Base-by-base conservation (phyloP, 140 eudicot genomes). In the Oenanthe javanica region DNA sequence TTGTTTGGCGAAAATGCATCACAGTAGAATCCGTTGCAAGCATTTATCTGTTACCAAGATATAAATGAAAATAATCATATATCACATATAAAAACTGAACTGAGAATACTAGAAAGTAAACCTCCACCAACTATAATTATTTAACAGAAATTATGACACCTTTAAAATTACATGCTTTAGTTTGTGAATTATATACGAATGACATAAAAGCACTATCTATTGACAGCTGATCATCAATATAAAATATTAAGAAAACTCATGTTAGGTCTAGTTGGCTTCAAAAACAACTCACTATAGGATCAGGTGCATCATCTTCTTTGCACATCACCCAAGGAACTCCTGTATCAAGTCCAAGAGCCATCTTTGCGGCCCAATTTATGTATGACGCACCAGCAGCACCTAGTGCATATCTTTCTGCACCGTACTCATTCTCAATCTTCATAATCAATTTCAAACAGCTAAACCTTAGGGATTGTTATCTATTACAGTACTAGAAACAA, bases 241-340 rank as follows among this genome's bases (percentile, higher is more conserved):
- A 49, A 66, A 6, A 31, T 2, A 70, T 36, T 59, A 81, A n/a
- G n/a, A 27, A 36, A 57, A 43, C 25, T 50, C 74, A 57, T 73
- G 15, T 63, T n/a, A 23, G 57, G 18, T 23, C 11, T 64, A 36
- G 76, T 67, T 63, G 71, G 63, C 36, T 38, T n/a, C 10, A 23
- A 40, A 59, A 77, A 72, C 15, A 78, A 83, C 89, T 82, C 63
- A 94, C 98, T 82, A 94, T 79, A 55, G 98, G 98, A 48, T 94
- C 98, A 3, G 98, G 98, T 82, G 98, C 97, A 86, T 87, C 91
- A 48, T 87, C 89, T 82, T 94, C 92, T 81, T 92, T 92, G 89
- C 98, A 92, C 98, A 94, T 94, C 48, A 90, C 81, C 98, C 98
- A 94, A 9, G 98, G 97, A 57, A 92, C 98, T 42, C 93, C 93